Evolutionary conservation across 495 filamentous ascomycete species (phyloP), one percentile per base, ranked within the genome.

Genomic region (Penicillium crystallinum): DNA sequence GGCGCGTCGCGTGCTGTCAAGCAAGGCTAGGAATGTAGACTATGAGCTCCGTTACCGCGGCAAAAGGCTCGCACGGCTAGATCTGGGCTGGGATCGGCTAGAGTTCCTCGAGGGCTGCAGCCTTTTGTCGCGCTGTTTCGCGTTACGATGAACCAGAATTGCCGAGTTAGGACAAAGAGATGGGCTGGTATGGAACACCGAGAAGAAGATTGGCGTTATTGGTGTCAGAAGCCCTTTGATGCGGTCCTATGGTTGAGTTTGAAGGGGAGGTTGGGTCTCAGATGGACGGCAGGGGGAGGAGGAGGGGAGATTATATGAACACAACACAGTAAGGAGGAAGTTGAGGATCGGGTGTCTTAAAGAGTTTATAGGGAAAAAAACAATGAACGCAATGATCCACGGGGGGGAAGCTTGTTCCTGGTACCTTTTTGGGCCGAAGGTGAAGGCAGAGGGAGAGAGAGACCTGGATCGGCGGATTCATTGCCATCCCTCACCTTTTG

Each of bases 1-100:
- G 58, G 54, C 67, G 67, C 71, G 71, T 67, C 71, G 71, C 71
- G 71, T 74, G 66, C 67, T 66, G 48, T 57, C 37, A 71, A 66
- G 68, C 69, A 71, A 72, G 67, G 69, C 69, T 68, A 72, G 65
- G 71, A 74, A 74, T 74, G 71, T 66, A 69, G 61, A 66, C 65
- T 69, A 69, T 69, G 57, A 57, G 60, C 58, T 67, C 45, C 55
- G 68, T 69, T 70, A 68, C 70, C 70, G 58, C 39, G 56, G 58
- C 57, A 56, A 55, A n/a, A 55, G 44, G 47, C 34, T 23, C 15
- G 5, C 23, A 40, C 25, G 54, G 53, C 62, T 60, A 47, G 48
- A 64, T 55, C 42, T 47, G 55, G 52, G 48, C 45, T 46, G 44
- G 46, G 55, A 62, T 58, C 57, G 57, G 3, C 53, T 42, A 9